Conservation (phyloP, 148 eudicot species). For the Vaccinium vitisidaea region DNA sequence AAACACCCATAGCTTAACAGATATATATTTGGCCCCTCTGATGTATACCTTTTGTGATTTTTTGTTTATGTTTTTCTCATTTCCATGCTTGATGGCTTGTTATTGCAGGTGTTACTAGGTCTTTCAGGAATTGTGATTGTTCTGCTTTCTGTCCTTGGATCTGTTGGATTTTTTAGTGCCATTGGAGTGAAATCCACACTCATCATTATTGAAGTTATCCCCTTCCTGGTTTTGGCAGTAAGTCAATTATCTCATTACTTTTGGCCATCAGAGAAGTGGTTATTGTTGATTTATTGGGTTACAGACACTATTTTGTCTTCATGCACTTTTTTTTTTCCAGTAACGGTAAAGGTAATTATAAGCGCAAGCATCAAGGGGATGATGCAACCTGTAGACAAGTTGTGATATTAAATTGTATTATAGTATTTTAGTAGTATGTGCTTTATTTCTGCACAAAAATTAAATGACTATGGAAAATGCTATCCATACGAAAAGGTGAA, state of each 20-base stretch:
- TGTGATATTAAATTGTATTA: neutral
- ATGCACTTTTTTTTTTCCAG: neutral
- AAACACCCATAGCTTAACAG: too few relatives aligned
- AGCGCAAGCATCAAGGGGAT: neutral
- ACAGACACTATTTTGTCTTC: neutral
- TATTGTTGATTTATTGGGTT: neutral
- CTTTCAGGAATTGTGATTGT: constrained; percentile 90
- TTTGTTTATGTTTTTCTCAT: neutral
- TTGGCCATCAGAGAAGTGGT: neutral
- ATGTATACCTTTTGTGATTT: neutral
- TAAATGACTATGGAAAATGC: neutral
- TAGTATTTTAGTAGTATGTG: neutral
- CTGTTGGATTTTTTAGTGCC: constrained; percentile 97
- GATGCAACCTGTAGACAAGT: neutral
- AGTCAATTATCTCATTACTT: constrained; percentile 29
- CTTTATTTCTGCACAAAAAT: neutral
- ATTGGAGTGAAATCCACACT: constrained; percentile 97
- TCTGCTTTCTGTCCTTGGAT: constrained; percentile 93
- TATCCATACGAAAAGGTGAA: neutral
- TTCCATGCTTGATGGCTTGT: constrained; percentile 9
- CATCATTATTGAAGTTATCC: constrained; percentile 99
- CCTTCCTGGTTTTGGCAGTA: constrained; percentile 97
- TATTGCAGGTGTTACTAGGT: constrained; percentile 78
- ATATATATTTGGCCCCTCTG: neutral
- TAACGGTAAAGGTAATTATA: neutral